phyloP scores from a whole-genome alignment of 495 filamentous ascomycete species.

The Ramalina intermedia region DNA sequence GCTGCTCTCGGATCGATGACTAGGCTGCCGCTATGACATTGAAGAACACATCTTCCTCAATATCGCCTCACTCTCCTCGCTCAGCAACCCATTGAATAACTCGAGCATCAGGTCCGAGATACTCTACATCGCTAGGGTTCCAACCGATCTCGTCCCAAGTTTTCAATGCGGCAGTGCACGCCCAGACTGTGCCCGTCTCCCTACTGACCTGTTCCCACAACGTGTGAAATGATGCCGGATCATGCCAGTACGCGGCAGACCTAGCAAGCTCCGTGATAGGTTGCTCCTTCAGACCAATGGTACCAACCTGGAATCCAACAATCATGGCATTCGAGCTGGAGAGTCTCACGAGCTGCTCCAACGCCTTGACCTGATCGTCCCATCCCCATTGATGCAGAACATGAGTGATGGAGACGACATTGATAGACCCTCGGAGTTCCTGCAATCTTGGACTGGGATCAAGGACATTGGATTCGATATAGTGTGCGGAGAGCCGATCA shows the following conservation, averaged over 20 bases:
- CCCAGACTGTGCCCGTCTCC: constrained; percentile 12
- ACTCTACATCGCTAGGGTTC: background rate
- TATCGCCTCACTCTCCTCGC: no score
- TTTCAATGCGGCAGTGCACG: background rate
- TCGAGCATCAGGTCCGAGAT: no score
- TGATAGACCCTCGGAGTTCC: constrained; percentile 12
- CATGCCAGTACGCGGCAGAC: background rate
- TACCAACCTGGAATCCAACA: background rate
- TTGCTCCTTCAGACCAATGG: background rate
- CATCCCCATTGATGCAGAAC: constrained; percentile 26
- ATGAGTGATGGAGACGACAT: constrained; percentile 15
- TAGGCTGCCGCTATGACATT: no score
- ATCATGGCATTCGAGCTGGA: background rate
- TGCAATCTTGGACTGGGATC: constrained; percentile 3
- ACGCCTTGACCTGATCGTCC: constrained; percentile 17
- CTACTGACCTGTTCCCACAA: constrained; percentile 13
- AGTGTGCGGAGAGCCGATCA: constrained; percentile 11
- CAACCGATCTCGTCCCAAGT: background rate
- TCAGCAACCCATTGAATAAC: no score
- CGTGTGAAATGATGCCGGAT: constrained; percentile 6
- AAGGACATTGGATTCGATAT: constrained; percentile 18
- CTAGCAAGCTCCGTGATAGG: background rate
- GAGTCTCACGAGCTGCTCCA: background rate
- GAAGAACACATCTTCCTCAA: no score
- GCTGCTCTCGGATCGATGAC: no score